Evolutionary conservation across 129 eudicot genomes (phyloP).

Genomic region (Dittrichia graveolens): DNA sequence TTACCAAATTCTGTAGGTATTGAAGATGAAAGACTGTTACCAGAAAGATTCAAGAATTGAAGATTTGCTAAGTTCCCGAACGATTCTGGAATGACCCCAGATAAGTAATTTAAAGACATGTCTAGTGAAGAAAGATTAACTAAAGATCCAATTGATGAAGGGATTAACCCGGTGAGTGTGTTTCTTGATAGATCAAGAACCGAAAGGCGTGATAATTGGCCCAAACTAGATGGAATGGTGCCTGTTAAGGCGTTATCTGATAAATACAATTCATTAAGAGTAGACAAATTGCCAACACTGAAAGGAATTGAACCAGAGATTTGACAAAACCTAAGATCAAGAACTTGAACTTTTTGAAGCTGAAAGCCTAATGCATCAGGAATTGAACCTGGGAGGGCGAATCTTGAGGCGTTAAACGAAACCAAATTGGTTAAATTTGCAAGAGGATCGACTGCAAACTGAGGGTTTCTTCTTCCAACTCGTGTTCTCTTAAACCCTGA

Average conservation of each 20-base stretch:
- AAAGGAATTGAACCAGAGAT: slow-evolving; percentile 70
- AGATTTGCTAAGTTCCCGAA: slow-evolving; percentile 59
- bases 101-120: slow-evolving; percentile 68
- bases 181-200: slow-evolving; percentile 79
- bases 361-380: slow-evolving; percentile 70
- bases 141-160: slow-evolving; percentile 55
- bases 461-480: slow-evolving; percentile 69
- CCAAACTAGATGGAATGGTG: slow-evolving; percentile 61
- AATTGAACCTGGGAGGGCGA: slow-evolving; percentile 68
- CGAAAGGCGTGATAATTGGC: slow-evolving; percentile 52
- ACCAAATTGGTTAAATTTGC: slow-evolving; percentile 65
- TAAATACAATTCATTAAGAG: slow-evolving; percentile 51
- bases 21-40: slow-evolving; percentile 58
- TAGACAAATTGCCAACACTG: slow-evolving; percentile 67
- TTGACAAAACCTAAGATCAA: slow-evolving; percentile 83
- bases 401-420: slow-evolving; percentile 75
- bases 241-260: slow-evolving; percentile 72
- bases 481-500: slow-evolving; percentile 88
- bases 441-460: slow-evolving; percentile 80
- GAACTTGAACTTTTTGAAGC: slow-evolving; percentile 55
- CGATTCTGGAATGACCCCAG: slow-evolving; percentile 68
- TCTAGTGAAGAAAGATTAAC: slow-evolving; percentile 63
- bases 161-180: slow-evolving; percentile 59
- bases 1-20: slow-evolving; percentile 74
- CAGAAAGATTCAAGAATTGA: slow-evolving; percentile 60